Percentiles rank a stretch among this genome's conserved stretches.
These are phyloP conservation scores for Dictyophora rubrovolvata DNA, from an alignment of 768 basidiomycete genomes.

Conservation along the genomic window DNA sequence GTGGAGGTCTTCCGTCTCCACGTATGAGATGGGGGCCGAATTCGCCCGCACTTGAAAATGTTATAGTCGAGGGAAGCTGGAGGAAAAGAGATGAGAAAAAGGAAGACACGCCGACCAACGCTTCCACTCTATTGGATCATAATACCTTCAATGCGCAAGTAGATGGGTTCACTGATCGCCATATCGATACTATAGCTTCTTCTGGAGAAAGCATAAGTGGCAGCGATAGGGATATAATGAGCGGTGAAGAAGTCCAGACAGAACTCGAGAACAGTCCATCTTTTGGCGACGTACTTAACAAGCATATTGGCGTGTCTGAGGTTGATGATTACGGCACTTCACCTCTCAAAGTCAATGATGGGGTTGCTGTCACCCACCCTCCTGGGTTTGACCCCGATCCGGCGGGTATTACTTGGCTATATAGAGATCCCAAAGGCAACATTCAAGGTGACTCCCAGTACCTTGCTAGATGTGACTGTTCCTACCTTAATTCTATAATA, in stretches of 20 bases:
- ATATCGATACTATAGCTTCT: constrained; percentile 3
- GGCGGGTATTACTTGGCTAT: constrained; percentile 73
- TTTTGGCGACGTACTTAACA: not conserved
- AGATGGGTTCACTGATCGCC: not conserved
- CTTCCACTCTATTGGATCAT: not conserved
- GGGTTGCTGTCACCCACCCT: not conserved
- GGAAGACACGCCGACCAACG: not conserved
- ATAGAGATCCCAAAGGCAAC: constrained; percentile 86
- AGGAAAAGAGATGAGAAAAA: constrained; percentile 4
- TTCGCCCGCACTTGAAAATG: constrained; percentile 57
- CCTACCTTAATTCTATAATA: constrained; percentile 21
- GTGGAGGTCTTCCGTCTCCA: constrained; percentile 55
- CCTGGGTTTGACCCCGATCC: constrained; percentile 30
- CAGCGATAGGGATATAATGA: not conserved
- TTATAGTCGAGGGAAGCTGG: constrained; percentile 41
- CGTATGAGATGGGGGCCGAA: constrained; percentile 49
- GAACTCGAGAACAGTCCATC: not conserved
- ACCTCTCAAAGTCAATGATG: not conserved
- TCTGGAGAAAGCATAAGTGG: not conserved
- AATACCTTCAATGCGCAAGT: not conserved
- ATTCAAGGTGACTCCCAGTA: constrained; percentile 58
- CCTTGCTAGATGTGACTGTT: not conserved
- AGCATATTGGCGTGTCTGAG: not conserved
- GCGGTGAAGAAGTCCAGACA: not conserved
- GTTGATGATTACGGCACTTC: not conserved